A percentile compares a stretch with the other conserved stretches of the same genome.
Evolutionary conservation across 2,329 filamentous ascomycete species (phyloP).

Genomic region (Penicillium brasilianum): DNA sequence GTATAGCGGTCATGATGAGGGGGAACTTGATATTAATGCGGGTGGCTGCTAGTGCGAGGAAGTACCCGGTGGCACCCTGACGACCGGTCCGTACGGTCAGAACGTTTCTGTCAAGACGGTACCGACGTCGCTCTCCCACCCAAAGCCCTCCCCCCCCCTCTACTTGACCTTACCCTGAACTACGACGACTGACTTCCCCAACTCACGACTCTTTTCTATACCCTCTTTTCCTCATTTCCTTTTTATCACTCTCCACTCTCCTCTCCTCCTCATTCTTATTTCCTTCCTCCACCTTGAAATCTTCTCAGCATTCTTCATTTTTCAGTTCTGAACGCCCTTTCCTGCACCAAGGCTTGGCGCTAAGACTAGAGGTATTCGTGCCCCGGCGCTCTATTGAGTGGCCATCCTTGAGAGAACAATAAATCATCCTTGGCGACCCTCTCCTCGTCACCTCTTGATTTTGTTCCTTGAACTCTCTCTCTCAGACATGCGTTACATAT

Average conservation of each 20-base stretch:
- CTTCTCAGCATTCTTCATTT: conserved; percentile 9
- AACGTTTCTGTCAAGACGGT: conserved; percentile 2
- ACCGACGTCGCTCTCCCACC: conserved; percentile 1
- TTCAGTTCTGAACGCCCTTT: conserved; percentile 3
- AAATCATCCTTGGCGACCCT: conserved; percentile 27
- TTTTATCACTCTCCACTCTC: conserved; percentile 8
- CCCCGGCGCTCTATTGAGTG: conserved; percentile 23
- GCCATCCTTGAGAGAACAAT: conserved; percentile 22
- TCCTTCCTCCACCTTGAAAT: conserved; percentile 6
- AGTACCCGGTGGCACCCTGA: neutral
- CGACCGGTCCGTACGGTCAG: neutral
- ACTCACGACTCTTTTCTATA: conserved; percentile 14
- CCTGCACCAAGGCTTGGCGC: conserved; percentile 22
- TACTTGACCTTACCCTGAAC: conserved; percentile 2
- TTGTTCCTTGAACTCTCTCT: conserved; percentile 6
- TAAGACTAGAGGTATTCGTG: conserved; percentile 24
- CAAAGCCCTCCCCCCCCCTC: conserved; percentile 1
- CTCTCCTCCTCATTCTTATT: conserved; percentile 5
- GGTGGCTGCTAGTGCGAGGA: neutral
- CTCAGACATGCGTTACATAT: conserved; percentile 46
- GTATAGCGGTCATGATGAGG: neutral
- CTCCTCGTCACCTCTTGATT: conserved; percentile 18
- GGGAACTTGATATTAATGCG: neutral
- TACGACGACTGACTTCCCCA: conserved; percentile 2
- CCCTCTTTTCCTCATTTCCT: conserved; percentile 19